Conservation (phyloP, 805 yeast genomes). For the Starmera amethionina region DNA sequence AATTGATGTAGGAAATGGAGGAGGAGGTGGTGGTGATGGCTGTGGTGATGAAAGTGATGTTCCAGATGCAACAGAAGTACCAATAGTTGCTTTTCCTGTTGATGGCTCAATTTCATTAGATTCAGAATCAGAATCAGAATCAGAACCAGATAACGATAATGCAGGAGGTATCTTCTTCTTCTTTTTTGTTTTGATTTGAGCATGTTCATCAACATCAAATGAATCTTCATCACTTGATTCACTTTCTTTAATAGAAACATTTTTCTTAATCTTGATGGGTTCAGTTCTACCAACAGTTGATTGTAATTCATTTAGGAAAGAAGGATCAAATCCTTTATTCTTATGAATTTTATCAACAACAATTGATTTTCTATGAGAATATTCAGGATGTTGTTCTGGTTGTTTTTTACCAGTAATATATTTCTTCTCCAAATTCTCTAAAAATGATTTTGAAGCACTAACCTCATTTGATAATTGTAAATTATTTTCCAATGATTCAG, state of each 20-base stretch:
- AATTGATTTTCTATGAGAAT: conserved; percentile 9
- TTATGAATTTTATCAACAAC: conserved; percentile 21
- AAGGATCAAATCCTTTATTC: conserved; percentile 31
- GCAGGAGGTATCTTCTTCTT: background rate
- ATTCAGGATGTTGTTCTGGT: conserved; percentile 11
- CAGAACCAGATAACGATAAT: conserved; percentile 1
- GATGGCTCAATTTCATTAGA: background rate
- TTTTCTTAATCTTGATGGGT: conserved; percentile 8
- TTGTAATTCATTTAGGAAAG: conserved; percentile 44
- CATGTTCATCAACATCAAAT: conserved; percentile 1
- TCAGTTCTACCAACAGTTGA: conserved; percentile 35
- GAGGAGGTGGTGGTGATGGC: conserved; percentile 22
- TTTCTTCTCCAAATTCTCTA: conserved; percentile 30
- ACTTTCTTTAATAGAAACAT: conserved; percentile 5
- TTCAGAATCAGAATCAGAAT: background rate
- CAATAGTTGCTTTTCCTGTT: conserved; percentile 1
- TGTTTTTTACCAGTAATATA: conserved; percentile 35
- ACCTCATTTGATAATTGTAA: conserved; percentile 3
- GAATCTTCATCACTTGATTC: conserved; percentile 5
- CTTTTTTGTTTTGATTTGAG: conserved; percentile 6
- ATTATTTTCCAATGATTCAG: conserved; percentile 11
- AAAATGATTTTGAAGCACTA: conserved; percentile 14
- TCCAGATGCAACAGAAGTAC: background rate
- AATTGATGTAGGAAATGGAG: conserved; percentile 8
- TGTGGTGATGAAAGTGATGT: conserved; percentile 16